A percentile compares a stretch with the other conserved stretches of the same genome.
phyloP scores from a whole-genome alignment of 1,284 basidiomycete genomes.

The Crucibulum cyathiforme region DNA sequence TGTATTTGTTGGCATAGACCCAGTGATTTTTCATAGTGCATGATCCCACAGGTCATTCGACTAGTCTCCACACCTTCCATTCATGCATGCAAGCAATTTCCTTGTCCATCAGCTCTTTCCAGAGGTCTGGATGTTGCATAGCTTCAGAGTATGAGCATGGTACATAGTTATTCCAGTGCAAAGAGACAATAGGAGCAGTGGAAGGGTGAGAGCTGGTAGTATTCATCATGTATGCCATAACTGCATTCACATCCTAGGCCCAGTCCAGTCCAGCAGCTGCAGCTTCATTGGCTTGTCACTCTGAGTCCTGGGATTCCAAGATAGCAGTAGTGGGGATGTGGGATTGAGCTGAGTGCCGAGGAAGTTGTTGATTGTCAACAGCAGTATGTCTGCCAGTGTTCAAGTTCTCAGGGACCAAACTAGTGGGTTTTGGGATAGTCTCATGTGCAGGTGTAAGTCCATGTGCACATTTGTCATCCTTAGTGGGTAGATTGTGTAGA shows the following conservation, averaged over 20 bases:
- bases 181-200: too few relatives aligned
- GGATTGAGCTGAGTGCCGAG: too few relatives aligned
- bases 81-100: background rate
- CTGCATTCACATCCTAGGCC: too few relatives aligned
- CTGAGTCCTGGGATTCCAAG: too few relatives aligned
- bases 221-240: too few relatives aligned
- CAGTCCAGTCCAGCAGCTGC: too few relatives aligned
- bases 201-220: too few relatives aligned
- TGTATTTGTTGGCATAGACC: constrained; percentile 34
- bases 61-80: background rate
- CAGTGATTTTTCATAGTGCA: constrained; percentile 22
- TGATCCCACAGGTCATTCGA: background rate
- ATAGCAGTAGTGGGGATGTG: too few relatives aligned
- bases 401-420: too few relatives aligned
- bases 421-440: background rate
- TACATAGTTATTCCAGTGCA: background rate
- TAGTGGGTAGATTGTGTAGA: background rate
- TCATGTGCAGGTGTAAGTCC: background rate
- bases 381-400: too few relatives aligned
- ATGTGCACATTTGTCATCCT: background rate
- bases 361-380: too few relatives aligned
- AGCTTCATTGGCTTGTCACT: too few relatives aligned
- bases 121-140: background rate
- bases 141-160: background rate
- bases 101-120: background rate